A percentile compares a stretch with the other conserved stretches of the same genome.
These are phyloP conservation scores for Agaricales sp. DNA, from an alignment of 1,284 basidiomycete species.

Conservation along the genomic window DNA sequence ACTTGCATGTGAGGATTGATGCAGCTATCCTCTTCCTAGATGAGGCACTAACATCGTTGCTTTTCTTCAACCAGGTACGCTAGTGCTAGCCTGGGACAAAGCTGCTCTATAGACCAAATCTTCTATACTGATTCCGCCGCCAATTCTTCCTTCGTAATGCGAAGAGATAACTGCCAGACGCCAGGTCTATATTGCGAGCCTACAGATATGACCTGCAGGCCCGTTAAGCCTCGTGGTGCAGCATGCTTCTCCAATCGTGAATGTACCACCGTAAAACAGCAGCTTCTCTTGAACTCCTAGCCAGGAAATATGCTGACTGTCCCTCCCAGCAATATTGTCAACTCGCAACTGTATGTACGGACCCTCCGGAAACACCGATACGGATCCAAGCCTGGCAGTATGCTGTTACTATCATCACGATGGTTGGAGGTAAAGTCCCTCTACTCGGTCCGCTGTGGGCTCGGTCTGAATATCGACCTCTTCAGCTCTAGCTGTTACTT, in stretches of 20 bases:
- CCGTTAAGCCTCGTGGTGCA: neutral
- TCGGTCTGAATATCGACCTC: neutral
- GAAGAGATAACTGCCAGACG: neutral
- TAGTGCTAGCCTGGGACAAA: neutral
- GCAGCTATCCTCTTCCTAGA: no score
- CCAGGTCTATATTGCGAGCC: neutral
- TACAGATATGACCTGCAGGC: neutral
- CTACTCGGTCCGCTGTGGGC: neutral
- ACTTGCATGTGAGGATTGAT: neutral
- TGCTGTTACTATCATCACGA: neutral
- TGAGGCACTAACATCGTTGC: neutral
- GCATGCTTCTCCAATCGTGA: neutral
- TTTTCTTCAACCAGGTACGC: neutral
- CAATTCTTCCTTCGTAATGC: neutral
- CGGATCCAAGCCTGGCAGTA: neutral
- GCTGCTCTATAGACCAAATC: neutral
- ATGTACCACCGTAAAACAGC: neutral
- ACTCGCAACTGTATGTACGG: neutral
- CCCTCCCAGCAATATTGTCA: constrained; percentile 1
- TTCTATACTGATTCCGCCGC: neutral
- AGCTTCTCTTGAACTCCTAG: neutral
- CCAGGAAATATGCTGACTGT: neutral
- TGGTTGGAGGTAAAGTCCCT: neutral
- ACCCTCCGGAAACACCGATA: neutral
- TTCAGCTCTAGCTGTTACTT: neutral